phyloP scores from a whole-genome alignment of 2,329 filamentous ascomycete genomes.

The Aspergillus latus region DNA sequence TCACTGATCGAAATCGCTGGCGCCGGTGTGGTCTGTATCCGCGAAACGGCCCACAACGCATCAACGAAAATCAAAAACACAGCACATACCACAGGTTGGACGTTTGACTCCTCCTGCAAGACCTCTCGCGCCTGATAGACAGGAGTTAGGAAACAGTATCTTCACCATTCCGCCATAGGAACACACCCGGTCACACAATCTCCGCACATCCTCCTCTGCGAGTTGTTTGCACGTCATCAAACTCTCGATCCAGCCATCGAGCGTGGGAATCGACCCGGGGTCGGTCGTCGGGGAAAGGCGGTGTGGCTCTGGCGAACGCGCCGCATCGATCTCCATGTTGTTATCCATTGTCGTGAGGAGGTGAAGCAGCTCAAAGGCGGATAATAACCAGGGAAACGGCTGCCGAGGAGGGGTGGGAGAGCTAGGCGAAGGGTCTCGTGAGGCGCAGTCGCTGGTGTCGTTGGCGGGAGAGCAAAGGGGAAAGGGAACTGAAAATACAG shows the following conservation, averaged over 20 bases:
- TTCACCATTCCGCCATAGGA: not conserved
- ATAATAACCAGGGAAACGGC: conserved; percentile 17
- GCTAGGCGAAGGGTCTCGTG: conserved; percentile 36
- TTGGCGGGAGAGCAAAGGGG: conserved; percentile 13
- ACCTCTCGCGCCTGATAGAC: conserved; percentile 79
- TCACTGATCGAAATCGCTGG: conserved; percentile 13
- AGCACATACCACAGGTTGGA: conserved; percentile 87
- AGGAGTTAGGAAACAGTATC: not conserved
- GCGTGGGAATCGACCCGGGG: conserved; percentile 83
- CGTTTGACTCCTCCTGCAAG: conserved; percentile 95
- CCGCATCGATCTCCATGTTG: conserved; percentile 95
- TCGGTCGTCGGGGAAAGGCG: conserved; percentile 75
- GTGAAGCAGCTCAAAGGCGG: conserved; percentile 9
- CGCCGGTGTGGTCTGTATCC: not conserved
- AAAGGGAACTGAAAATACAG: conserved; percentile 7
- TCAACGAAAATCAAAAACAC: conserved; percentile 21
- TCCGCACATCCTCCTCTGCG: conserved; percentile 88
- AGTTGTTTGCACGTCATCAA: conserved; percentile 99
- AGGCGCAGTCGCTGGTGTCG: conserved; percentile 23
- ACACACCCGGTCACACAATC: conserved; percentile 93
- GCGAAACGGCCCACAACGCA: conserved; percentile 9
- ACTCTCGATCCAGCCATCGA: conserved; percentile 98
- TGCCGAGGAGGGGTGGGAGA: conserved; percentile 25
- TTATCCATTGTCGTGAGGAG: conserved; percentile 70
- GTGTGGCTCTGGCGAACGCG: conserved; percentile 75